Evolutionary conservation across 495 filamentous ascomycete species (phyloP), one percentile per base, ranked within the genome.

Genomic region (Lentithecium fluviatile): DNA sequence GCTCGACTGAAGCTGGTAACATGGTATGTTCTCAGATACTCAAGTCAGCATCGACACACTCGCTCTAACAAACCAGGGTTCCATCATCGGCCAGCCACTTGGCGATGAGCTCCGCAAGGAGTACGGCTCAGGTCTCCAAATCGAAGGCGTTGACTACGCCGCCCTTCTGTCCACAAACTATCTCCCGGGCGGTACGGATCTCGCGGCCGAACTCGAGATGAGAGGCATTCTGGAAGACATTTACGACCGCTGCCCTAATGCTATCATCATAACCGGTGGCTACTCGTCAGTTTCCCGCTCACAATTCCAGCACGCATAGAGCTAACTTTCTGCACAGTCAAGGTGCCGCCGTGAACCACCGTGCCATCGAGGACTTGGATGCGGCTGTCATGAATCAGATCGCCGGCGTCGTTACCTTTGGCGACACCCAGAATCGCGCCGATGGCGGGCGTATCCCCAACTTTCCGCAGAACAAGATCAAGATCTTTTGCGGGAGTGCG

Each of bases 341-440:
- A 51, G 63, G 58, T 45, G 52, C 63, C 26, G 62, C 62, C 26
- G 38, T 65, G 24, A 55, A 60, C 32, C 51, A 50, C 29, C 38
- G 26, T 24, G 43, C 34, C 25, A 55, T 65, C 47, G 23, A 49
- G 25, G 38, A 60, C 43, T 13, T 55, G 40, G 10, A 11, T 49
- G 19, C 37, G 4, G 24, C 24, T 45, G 49, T 56, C 43, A 24
- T 60, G 56, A 43, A 47, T 36, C 55, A 51, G 19, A 60, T 65
- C 56, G 62, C 57, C 24, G 62, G 56, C 24, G 62, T 56, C 32
- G 57, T 60, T 20, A 54, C 56, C 21, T 65, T 51, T 50, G 62
- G 62, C 40, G 40, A 65, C 50, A 65, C 62, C 17, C 56, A 37
- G 19, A 65, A 65, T 43, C n/a, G n/a, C 21, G 52, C 51, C 13